Conservation (phyloP, 805 yeast genomes). For the Lachancea sp. region DNA sequence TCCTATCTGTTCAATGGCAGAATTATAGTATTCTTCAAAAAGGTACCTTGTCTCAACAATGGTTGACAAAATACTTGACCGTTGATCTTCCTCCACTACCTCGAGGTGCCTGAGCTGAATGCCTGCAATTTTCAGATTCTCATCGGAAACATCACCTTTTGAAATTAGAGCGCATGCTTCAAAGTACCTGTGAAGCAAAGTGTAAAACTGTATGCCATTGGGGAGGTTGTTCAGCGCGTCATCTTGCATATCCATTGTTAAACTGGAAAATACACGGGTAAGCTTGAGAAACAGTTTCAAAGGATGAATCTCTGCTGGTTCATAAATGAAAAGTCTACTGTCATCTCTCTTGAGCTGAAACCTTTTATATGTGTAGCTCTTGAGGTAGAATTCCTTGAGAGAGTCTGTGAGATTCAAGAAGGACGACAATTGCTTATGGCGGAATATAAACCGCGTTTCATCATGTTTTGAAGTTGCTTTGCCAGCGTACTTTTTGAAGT, state of each 20-base stretch:
- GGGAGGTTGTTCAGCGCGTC: slow-evolving; percentile 5
- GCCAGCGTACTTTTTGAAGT: slow-evolving; percentile 1
- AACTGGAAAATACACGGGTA: not conserved
- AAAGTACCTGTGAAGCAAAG: not conserved
- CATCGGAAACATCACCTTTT: too few relatives aligned
- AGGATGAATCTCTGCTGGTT: not conserved
- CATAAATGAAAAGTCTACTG: not conserved
- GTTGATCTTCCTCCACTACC: too few relatives aligned
- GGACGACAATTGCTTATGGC: not conserved
- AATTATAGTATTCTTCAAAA: not conserved
- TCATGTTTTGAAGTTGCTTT: slow-evolving; percentile 2
- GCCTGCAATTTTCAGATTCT: too few relatives aligned
- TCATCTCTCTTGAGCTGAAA: not conserved
- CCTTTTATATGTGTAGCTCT: not conserved
- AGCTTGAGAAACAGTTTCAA: not conserved
- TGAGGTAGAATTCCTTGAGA: not conserved
- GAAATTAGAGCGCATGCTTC: not conserved
- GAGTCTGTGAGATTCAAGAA: not conserved
- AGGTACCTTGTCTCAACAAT: not conserved
- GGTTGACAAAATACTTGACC: not conserved
- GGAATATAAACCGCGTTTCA: slow-evolving; percentile 1
- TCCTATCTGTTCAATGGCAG: slow-evolving; percentile 1
- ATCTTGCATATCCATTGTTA: slow-evolving; percentile 1
- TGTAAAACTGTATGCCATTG: slow-evolving; percentile 3
- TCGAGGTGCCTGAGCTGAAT: too few relatives aligned